Base-by-base conservation (phyloP, 1,284 basidiomycete species). In the Cutaneotrichosporon dermatis region DNA sequence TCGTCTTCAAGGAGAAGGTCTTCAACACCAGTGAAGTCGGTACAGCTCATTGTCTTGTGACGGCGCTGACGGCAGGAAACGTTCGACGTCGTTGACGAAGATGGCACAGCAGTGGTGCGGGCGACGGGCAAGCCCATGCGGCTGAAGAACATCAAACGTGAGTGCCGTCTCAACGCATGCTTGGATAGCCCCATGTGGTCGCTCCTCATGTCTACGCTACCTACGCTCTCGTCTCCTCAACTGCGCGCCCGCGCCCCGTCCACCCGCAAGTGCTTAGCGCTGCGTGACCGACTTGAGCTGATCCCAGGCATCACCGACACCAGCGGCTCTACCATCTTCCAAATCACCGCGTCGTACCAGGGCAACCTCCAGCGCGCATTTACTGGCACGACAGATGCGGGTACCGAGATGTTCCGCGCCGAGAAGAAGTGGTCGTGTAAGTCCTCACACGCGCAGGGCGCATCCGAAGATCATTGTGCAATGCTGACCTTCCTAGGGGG, bases 371-470 rank as follows among this genome's bases (percentile, higher is more conserved):
- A 51, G 11, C 37, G 50, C 8, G 39, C 50, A 2, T 53, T 53
- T 9, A 36, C 13, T 1, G 51, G 40, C 11, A 6, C 44, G 33
- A 39, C 41, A 45, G 44, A 34, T 7, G 12, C 16, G 7, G 57
- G 57, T 0, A 44, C 10, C 1, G 40, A 43, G 51, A 33, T 58
- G 13, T 58, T 54, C 45, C 35, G 25, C 6, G 35, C 52, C 10
- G 39, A 54, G 2, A 46, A 54, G 46, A 41, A 58, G 57, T 43
- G 37, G 51, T 40, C 51, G 6, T 54, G 57, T 58, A 15, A 41
- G 57, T 41, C 15, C 9, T 9, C 33, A 4, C 6, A 13, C 15
- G 6, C 10, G 8, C 34, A 25, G 25, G 25, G 25, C 25, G 25
- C 25, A 25, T 25, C 25, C 25, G 25, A 25, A 25, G 25, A 25